Base-by-base conservation (phyloP, 1,284 basidiomycete species). In the Trichosporon ovoides region DNA sequence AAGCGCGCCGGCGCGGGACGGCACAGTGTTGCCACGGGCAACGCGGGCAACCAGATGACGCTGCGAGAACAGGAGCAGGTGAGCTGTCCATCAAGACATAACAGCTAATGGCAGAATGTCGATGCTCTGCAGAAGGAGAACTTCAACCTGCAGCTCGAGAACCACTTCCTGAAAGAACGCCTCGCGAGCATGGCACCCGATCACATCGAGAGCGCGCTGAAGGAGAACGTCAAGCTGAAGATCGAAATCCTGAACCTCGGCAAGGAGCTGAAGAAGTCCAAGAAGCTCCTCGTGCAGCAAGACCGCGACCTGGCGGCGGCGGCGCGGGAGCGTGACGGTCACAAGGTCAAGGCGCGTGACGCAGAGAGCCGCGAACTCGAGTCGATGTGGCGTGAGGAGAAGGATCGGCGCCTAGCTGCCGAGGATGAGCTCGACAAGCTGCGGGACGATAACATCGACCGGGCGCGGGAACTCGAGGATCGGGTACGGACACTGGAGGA, bases 21-120 rank as follows among this genome's bases (percentile, higher is more conserved):
- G 55, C 73, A 77, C 61, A 76, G 73, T 52, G 71, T 70, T 3
- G 75, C 73, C 14, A 63, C 67, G 4, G 68, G 71, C 38, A 58
- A 61, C 3, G 55, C 54, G 54, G 51, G 71, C 58, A 61, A 68
- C 68, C 19, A 60, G 49, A 68, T 95, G 66, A 94, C 92, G 0
- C 80, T 97, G 14, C 82, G 91, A 10, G 93, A 96, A 73, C 93
- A 97, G 74, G 92, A 96, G 78, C 93, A 96, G 83, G 92, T 91
- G 68, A 58, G 82, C 76, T 35, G 38, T 37, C 14, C 7, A 14
- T 1, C 5, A 31, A n/a, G 1, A 3, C 28, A n/a, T 1, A 2
- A 3, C 19, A 24, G 49, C 49, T 64, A 28, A 61, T 38, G 3
- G 12, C 67, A 95, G 91, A 88, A 93, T 73, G 90, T 95, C 70